Evolutionary conservation across 352 stramenopile genomes (phyloP).

Genomic region (Halophytophthora polymorphica): DNA sequence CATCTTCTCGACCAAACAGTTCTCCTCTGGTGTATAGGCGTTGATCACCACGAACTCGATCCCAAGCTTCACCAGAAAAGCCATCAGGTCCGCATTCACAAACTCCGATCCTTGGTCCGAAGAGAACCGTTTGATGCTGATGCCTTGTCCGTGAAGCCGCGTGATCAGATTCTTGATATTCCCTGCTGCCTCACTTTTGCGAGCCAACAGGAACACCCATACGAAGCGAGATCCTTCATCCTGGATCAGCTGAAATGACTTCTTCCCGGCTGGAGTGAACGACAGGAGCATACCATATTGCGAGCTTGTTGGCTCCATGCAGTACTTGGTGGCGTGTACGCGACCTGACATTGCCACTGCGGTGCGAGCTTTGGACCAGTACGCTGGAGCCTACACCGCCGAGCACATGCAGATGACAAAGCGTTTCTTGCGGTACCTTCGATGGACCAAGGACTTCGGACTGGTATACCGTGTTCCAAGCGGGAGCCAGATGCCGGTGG

Average conservation of each 20-base stretch:
- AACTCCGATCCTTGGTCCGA: constrained; percentile 13
- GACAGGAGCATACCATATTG: not conserved
- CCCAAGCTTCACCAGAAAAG: constrained; percentile 3
- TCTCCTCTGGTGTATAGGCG: constrained; percentile 17
- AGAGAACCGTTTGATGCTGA: not conserved
- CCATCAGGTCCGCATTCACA: constrained; percentile 3
- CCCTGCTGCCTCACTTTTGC: constrained; percentile 6
- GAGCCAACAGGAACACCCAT: no score
- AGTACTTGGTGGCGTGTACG: constrained; percentile 1
- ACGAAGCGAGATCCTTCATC: no score
- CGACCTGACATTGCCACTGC: constrained; percentile 3
- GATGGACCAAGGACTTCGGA: no score
- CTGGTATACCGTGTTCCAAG: no score
- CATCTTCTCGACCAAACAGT: constrained; percentile 14
- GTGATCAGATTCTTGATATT: constrained; percentile 3
- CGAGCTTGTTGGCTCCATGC: constrained; percentile 7
- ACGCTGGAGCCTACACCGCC: no score
- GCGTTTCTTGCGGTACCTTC: no score
- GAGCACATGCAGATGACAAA: no score
- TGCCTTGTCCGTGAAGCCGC: constrained; percentile 6
- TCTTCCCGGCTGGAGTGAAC: no score
- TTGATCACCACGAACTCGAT: constrained; percentile 14
- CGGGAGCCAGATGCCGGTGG: no score
- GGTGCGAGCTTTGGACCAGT: no score
- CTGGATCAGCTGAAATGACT: no score